Evolutionary conservation across 169 alveolate species (phyloP).

Genomic region (Cryptosporidium viatorum): DNA sequence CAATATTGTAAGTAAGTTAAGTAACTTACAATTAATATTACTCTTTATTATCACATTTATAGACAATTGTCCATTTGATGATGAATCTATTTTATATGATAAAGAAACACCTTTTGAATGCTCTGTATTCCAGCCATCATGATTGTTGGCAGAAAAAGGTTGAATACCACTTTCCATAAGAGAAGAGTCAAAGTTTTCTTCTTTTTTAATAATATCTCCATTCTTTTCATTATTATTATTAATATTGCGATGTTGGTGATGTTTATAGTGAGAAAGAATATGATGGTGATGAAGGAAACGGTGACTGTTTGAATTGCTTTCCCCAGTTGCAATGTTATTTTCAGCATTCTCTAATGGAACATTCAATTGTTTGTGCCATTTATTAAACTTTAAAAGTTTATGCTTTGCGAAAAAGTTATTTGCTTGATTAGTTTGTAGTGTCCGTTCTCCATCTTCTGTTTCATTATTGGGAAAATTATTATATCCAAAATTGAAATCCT

Average conservation of each 20-base stretch:
- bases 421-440: slow-evolving; percentile 3
- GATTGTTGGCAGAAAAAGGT: not conserved
- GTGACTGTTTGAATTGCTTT: not conserved
- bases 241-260: slow-evolving; percentile 6
- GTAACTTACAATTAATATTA: slow-evolving; percentile 48
- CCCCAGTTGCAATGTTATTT: not conserved
- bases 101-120: slow-evolving; percentile 45
- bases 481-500: slow-evolving; percentile 59
- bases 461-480: not conserved
- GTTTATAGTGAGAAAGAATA: not conserved
- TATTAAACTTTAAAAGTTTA: slow-evolving; percentile 10
- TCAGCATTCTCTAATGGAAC: slow-evolving; percentile 1
- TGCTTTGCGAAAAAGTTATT: slow-evolving; percentile 1
- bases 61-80: slow-evolving; percentile 42
- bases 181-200: not conserved
- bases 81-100: slow-evolving; percentile 50
- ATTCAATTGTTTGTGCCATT: slow-evolving; percentile 17
- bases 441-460: slow-evolving; percentile 1
- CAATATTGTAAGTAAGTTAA: slow-evolving; percentile 48
- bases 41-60: slow-evolving; percentile 48
- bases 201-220: not conserved
- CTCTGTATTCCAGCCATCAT: slow-evolving; percentile 60
- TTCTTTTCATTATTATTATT: not conserved
- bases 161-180: not conserved
- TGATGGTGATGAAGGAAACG: not conserved